phyloP scores from a whole-genome alignment of 1,139 yeast species.

The Lodderomyces metapsilosis region DNA sequence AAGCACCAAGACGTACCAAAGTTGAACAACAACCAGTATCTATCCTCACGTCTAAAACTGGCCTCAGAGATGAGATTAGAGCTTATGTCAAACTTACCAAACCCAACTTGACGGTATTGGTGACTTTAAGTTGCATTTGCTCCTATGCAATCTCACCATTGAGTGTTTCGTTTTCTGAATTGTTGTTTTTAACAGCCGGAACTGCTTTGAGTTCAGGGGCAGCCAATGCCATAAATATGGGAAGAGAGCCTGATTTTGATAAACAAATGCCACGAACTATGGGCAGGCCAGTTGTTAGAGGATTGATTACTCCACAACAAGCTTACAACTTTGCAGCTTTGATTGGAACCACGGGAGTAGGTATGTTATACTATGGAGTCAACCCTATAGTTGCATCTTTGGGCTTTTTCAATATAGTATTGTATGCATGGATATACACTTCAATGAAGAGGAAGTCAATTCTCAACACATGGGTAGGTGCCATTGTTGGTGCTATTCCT shows the following conservation, averaged over 20 bases:
- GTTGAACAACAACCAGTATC: constrained; percentile 12
- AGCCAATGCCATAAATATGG: constrained; percentile 97
- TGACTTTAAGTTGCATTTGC: constrained; percentile 88
- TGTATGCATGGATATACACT: constrained; percentile 89
- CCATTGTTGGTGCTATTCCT: constrained; percentile 96
- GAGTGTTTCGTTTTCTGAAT: constrained; percentile 66
- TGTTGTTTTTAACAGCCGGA: constrained; percentile 74
- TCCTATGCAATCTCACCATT: constrained; percentile 91
- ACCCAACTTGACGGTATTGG: constrained; percentile 84
- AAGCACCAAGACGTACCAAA: constrained; percentile 19
- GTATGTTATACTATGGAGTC: constrained; percentile 73
- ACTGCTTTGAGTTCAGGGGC: constrained; percentile 88
- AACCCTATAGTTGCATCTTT: constrained; percentile 79
- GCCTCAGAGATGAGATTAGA: constrained; percentile 35
- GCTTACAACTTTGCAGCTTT: constrained; percentile 79
- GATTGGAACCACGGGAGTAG: constrained; percentile 70
- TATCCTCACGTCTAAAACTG: constrained; percentile 10
- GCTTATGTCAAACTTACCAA: constrained; percentile 81
- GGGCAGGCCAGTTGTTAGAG: constrained; percentile 87
- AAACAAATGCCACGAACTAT: constrained; percentile 86
- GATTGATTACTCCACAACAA: constrained; percentile 68
- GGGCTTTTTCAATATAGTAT: constrained; percentile 73
- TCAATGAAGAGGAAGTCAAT: constrained; percentile 83
- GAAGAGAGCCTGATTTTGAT: constrained; percentile 90
- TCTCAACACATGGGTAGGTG: constrained; percentile 97